These are phyloP conservation scores for Chaetomiaceae sp. DNA, from an alignment of 2,329 filamentous ascomycete genomes.

Conservation along the genomic window DNA sequence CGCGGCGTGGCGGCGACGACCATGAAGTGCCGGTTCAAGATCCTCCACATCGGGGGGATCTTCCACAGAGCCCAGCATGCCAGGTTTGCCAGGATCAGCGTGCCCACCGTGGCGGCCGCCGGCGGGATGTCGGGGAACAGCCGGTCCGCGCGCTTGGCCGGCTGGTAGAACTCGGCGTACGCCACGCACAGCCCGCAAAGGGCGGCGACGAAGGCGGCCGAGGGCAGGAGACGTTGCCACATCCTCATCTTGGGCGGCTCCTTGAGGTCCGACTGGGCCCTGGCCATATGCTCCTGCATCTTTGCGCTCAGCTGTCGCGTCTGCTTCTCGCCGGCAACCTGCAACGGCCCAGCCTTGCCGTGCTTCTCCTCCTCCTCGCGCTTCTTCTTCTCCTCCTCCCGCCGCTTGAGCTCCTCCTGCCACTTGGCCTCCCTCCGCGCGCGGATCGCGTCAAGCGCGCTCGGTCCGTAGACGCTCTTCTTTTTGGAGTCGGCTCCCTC, in stretches of 20 bases:
- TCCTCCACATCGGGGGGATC: conserved; percentile 58
- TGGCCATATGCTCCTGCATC: conserved; percentile 39
- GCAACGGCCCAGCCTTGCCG: conserved; percentile 39
- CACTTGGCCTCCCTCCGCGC: conserved; percentile 46
- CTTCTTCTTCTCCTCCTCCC: conserved; percentile 24
- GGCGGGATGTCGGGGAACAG: conserved; percentile 58
- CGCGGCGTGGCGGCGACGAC: conserved; percentile 60
- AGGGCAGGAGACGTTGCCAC: conserved; percentile 54
- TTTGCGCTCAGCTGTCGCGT: conserved; percentile 35
- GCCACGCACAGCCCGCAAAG: conserved; percentile 41
- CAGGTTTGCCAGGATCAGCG: conserved; percentile 57
- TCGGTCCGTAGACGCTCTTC: conserved; percentile 50
- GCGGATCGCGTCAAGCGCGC: conserved; percentile 53
- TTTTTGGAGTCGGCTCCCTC: conserved; percentile 28
- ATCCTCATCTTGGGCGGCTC: conserved; percentile 46
- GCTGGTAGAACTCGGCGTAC: conserved; percentile 47
- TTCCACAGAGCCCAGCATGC: conserved; percentile 56
- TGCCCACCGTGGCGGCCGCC: conserved; percentile 58
- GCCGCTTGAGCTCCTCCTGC: conserved; percentile 38
- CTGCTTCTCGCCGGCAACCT: conserved; percentile 34
- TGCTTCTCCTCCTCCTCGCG: conserved; percentile 39
- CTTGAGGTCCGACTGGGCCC: conserved; percentile 46
- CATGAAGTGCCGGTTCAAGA: conserved; percentile 66
- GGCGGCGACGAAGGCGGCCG: conserved; percentile 43
- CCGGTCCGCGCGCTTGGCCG: conserved; percentile 42